Evolutionary conservation across 116 monocot genomes (phyloP).

Genomic region (Phalaenopsis hybrid): DNA sequence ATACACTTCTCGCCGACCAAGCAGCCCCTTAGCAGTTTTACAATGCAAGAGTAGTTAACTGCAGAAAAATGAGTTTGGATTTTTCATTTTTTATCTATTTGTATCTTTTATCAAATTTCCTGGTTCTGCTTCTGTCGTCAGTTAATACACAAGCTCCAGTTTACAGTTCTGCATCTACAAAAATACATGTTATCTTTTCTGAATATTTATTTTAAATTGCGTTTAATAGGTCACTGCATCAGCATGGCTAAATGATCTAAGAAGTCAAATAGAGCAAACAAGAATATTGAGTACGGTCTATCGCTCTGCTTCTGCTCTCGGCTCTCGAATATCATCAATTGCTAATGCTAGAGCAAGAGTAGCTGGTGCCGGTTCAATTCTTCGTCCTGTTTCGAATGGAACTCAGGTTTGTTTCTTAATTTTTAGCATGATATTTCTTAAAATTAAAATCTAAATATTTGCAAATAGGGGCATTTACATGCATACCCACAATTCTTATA

Average conservation of each 20-base stretch:
- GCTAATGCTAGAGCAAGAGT: slow-evolving; percentile 85
- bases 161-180: neutral
- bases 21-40: no score
- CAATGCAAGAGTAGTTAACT: no score
- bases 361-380: slow-evolving; percentile 89
- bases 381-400: slow-evolving; percentile 82
- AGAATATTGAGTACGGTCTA: slow-evolving; percentile 86
- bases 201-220: neutral
- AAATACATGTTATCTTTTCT: neutral
- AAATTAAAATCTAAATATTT: neutral
- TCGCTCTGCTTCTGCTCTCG: slow-evolving; percentile 91
- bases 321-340: slow-evolving; percentile 84
- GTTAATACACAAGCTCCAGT: neutral
- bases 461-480: no score
- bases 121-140: no score
- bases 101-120: no score
- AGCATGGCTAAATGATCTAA: slow-evolving; percentile 93
- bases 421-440: neutral
- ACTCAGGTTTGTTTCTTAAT: slow-evolving; percentile 62
- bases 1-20: no score
- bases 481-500: no score
- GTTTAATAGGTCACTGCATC: slow-evolving; percentile 77
- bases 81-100: no score
- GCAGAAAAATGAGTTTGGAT: no score
- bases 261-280: slow-evolving; percentile 87